Evolutionary conservation across 1,284 basidiomycete genomes (phyloP), one percentile per base, ranked within the genome.

Genomic region (Ganoderma lucidum): DNA sequence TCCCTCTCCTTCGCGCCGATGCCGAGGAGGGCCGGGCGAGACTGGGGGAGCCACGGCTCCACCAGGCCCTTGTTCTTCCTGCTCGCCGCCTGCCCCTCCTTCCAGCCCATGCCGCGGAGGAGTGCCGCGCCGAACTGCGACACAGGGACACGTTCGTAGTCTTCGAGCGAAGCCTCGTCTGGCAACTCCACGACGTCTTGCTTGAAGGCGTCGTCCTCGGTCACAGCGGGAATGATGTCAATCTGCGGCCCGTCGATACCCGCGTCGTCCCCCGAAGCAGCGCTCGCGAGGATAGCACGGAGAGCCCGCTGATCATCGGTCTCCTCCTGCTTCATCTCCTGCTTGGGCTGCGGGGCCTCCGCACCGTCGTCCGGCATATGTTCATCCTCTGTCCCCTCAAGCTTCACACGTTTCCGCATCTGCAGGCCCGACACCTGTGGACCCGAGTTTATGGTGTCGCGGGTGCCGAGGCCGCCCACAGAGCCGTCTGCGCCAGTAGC

Each of bases 81-180:
- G 19, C 90, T 88, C 3, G 92, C 93, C 0, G 92, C 89, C 30
- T 86, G 87, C 0, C 94, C 94, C 63, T 95, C 92, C 69, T 93
- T 93, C 96, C 96, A 98, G 3, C 97, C 97, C 97, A 99, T 99
- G 0, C 97, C 97, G 56, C 97, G 89, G 6, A 98, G 85, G 77
- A 99, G 88, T 6, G 97, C 97, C 6, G 94, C 91, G 12, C 98
- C 97, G 75, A 99, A 99, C 66, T 96, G 93, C 9, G 93, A 92
- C 28, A 99, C 91, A 0, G 97, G 97, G 0, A 98, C 89, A 3
- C 95, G 92, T 39, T 89, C 90, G 78, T 99, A 99, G 81, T 97
- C 97, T 0, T 94, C 91, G 12, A 96, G 81, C 0, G 92, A 90
- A 0, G 96, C 89, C 19, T 83, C 82, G 19, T 94, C 92, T 0